Evolutionary conservation across 768 basidiomycete genomes (phyloP).

Genomic region (Holtermanniella nyarrowii): DNA sequence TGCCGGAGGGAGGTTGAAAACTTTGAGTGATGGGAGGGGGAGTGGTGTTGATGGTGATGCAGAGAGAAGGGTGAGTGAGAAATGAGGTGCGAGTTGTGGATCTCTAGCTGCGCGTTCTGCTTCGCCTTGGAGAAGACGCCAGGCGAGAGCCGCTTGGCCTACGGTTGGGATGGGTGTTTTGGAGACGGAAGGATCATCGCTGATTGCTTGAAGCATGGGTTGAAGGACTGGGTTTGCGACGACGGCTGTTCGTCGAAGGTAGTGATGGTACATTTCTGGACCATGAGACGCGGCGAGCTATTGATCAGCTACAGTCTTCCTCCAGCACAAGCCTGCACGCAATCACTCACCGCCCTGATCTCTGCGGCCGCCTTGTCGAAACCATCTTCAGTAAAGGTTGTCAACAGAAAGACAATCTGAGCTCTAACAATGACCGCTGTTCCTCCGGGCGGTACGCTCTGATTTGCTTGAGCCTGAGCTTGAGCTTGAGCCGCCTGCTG

Average conservation of each 20-base stretch:
- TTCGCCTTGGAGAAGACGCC: conserved; percentile 38
- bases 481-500: neutral
- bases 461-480: neutral
- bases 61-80: conserved; percentile 31
- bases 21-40: conserved; percentile 24
- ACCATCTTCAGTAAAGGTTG: conserved; percentile 92
- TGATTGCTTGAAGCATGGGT: conserved; percentile 25
- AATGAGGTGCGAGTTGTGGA: conserved; percentile 38
- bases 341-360: conserved; percentile 73
- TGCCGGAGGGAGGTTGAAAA: conserved; percentile 30
- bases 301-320: no score
- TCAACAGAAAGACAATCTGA: conserved; percentile 94
- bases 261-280: conserved; percentile 91
- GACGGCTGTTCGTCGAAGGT: conserved; percentile 88
- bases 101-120: conserved; percentile 35
- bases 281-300: conserved; percentile 96
- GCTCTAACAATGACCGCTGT: conserved; percentile 44
- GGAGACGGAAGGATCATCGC: conserved; percentile 33
- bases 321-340: no score
- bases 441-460: conserved; percentile 3
- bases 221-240: conserved; percentile 49
- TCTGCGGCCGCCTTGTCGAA: conserved; percentile 88
- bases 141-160: conserved; percentile 32
- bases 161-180: conserved; percentile 26
- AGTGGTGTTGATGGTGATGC: conserved; percentile 21